These are phyloP conservation scores for Tricholomella constricta DNA, from an alignment of 768 basidiomycete genomes.

Conservation along the genomic window DNA sequence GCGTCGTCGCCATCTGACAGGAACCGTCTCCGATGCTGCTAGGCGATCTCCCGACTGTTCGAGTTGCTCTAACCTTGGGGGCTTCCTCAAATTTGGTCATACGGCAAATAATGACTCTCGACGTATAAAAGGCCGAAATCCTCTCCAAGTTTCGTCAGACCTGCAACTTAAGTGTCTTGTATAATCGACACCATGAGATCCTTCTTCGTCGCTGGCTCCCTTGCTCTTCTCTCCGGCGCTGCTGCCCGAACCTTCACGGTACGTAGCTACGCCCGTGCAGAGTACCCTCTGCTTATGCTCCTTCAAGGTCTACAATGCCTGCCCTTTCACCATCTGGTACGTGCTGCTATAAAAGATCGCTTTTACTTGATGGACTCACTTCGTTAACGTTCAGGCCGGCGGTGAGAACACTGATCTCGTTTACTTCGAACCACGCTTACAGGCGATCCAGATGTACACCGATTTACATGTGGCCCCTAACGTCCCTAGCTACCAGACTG, in stretches of 20 bases:
- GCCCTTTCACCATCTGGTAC: conserved; percentile 71
- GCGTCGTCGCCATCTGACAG: background rate
- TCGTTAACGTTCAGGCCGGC: conserved; percentile 35
- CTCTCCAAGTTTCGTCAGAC: conserved; percentile 1
- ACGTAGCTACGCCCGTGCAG: background rate
- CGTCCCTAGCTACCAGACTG: conserved; percentile 44
- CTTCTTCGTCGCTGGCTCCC: conserved; percentile 14
- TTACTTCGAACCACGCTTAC: background rate
- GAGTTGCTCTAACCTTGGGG: too few species aligned
- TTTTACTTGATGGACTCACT: background rate
- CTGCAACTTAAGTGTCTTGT: background rate
- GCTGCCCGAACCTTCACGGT: conserved; percentile 62
- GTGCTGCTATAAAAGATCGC: conserved; percentile 7
- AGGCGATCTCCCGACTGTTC: too few species aligned
- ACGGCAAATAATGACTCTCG: too few species aligned
- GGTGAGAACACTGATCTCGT: conserved; percentile 20
- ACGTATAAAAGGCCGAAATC: conserved; percentile 1
- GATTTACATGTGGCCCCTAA: conserved; percentile 52
- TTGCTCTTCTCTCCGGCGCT: conserved; percentile 27
- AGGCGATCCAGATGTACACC: conserved; percentile 54
- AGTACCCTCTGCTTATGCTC: background rate
- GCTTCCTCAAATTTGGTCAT: too few species aligned
- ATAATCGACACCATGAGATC: conserved; percentile 29
- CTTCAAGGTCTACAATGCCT: conserved; percentile 53
- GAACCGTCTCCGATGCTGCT: background rate